Base-by-base conservation (phyloP, 305 asterid genomes). In the Fraxinus velutina region DNA sequence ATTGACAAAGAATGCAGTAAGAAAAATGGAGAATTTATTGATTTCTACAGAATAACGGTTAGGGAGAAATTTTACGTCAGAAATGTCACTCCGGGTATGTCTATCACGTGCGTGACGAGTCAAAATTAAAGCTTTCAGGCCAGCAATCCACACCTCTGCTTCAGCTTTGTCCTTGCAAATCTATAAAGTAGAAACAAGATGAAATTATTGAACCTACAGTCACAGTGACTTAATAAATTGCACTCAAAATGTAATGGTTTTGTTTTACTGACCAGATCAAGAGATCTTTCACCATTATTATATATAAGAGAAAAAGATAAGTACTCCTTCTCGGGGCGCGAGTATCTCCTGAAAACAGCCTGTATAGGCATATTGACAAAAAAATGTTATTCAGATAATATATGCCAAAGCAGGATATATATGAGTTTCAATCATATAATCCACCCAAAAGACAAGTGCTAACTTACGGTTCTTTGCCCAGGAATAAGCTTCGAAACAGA, bases 401-500 rank as follows among this genome's bases (percentile, higher is more conserved):
- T 44, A 81, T 82, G 13, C 82, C 33, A 32, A 57, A 70, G 9
- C 29, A 84, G 73, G 79, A 52, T 84, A 80, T 4, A 60, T 44
- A 81, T 47, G 57, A 84, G 79, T 80, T 78, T 15, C 60, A 60
- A 80, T 62, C 6, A 75, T 81, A 73, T 68, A 82, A 86, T 78
- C 77, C 47, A 79, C 75, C 74, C 34, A 10, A 80, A 81, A 81
- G 66, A 55, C 66, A 24, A 77, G 27, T 21, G 84, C 83, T 80
- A 87, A 92, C 99, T 91, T 89, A 95, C 99, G 22, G 99, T 93
- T 94, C 99, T 93, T 86, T 95, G 99, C 83, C 98, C 99, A 71
- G 97, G 98, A 83, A 91, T 86, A 86, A 95, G 90, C 68, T 94
- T 88, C 77, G 93, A 81, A 86, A 95, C 98, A 81, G 91, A 80